Evolutionary conservation across 2,329 filamentous ascomycete species (phyloP).

Genomic region (Dothiorella sarmentorum): DNA sequence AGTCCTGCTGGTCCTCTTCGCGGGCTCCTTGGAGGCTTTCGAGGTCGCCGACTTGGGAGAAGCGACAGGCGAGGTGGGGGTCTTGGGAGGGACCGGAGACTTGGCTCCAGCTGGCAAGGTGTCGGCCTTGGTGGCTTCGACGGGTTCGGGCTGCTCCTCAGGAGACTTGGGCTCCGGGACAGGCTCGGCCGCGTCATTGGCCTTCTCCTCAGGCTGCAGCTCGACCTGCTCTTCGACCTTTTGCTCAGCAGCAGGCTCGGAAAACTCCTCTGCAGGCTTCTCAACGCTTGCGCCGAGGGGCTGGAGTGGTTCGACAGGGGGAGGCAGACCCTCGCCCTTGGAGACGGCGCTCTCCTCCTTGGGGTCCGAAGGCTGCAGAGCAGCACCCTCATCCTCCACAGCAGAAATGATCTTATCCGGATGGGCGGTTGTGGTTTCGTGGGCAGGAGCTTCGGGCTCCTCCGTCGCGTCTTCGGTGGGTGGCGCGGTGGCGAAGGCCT

Average conservation of each 20-base stretch:
- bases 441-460: slow-evolving; percentile 21
- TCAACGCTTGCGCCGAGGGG: slow-evolving; percentile 7
- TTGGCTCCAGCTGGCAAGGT: slow-evolving; percentile 26
- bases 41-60: slow-evolving; percentile 16
- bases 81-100: slow-evolving; percentile 24
- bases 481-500: not conserved
- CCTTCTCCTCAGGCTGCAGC: slow-evolving; percentile 26
- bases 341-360: slow-evolving; percentile 37
- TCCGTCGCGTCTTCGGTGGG: slow-evolving; percentile 13
- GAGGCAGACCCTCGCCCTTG: slow-evolving; percentile 36
- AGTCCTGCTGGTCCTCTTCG: slow-evolving; percentile 15
- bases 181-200: slow-evolving; percentile 30
- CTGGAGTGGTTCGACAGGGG: slow-evolving; percentile 27
- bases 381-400: slow-evolving; percentile 40
- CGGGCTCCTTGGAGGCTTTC: slow-evolving; percentile 10
- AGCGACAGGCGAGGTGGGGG: slow-evolving; percentile 13
- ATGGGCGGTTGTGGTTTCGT: slow-evolving; percentile 32
- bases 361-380: slow-evolving; percentile 40
- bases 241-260: not conserved
- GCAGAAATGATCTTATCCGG: slow-evolving; percentile 45
- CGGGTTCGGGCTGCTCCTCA: slow-evolving; percentile 22
- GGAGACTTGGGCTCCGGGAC: slow-evolving; percentile 26
- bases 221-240: slow-evolving; percentile 2
- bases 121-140: not conserved
- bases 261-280: not conserved